Evolutionary conservation across 2,329 filamentous ascomycete species (phyloP), one percentile per base, ranked within the genome.

Genomic region (Colletotrichum tamarilloi): DNA sequence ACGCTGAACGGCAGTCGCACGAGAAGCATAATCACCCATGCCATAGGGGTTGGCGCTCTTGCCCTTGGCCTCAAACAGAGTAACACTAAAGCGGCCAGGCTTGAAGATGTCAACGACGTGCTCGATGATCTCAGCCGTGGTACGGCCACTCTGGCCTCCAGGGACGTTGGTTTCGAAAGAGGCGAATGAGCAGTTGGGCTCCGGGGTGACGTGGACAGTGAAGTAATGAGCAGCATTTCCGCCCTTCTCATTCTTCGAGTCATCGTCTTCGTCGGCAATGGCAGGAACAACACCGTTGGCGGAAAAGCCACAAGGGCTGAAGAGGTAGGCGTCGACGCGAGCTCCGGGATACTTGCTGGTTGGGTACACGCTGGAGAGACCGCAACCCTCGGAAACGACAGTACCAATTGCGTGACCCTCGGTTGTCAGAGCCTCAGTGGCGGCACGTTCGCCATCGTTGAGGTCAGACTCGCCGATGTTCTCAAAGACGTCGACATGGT

Each of bases 141-240:
- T 93, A 75, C 95, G 93, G 19, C 95, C 95, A 69, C 91, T 94
- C 85, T 98, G 95, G 5, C 92, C 92, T 30, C 95, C 93, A 1
- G 97, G 97, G 4, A 99, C 96, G 78, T 98, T 99, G 77, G 97
- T 98, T 87, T 99, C 97, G 81, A 99, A 99, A 2, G 95, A 98
- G 46, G 97, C 97, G 82, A 97, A 99, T 5, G 95, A 98, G 87
- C 96, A 99, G 79, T 98, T 92, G 16, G 96, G 95, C 87, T 99
- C 97, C 0, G 97, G 97, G 0, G 97, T 99, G 76, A 99, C 97
- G 81, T 99, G 97, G 28, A 99, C 97, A 1, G 96, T 99, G 85
- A 98, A 99, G 86, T 99, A 99, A 84, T 98, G 95, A 53, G 91
- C 93, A 4, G 89, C 85, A 65, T 87, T 87, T 73, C 84, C 82